These are phyloP conservation scores for Physaria fendleri DNA, from an alignment of 345 rosid species.

Conservation along the genomic window DNA sequence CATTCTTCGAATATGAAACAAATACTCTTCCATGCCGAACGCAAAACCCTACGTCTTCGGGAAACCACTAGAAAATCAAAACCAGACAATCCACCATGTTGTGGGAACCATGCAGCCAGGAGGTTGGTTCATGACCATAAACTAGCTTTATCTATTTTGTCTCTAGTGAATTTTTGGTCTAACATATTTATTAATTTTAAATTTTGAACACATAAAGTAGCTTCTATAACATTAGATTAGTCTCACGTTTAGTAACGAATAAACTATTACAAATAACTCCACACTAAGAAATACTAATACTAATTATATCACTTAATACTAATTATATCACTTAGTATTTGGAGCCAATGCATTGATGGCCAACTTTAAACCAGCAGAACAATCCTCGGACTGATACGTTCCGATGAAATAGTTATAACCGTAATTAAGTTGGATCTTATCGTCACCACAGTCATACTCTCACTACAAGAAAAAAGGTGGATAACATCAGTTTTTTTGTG, in stretches of 20 bases:
- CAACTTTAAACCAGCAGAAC: not conserved
- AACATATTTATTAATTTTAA: not conserved
- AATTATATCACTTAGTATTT: not conserved
- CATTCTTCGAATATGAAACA: too few species aligned
- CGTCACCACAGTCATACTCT: not conserved
- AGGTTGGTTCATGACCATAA: slow-evolving; percentile 38
- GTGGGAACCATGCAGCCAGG: too few species aligned
- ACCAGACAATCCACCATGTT: too few species aligned
- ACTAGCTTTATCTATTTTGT: too few species aligned
- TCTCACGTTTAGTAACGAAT: not conserved
- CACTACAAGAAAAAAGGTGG: too few species aligned
- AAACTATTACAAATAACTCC: not conserved
- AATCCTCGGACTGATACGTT: not conserved
- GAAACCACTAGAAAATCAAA: too few species aligned
- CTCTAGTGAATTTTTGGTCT: too few species aligned
- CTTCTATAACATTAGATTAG: not conserved
- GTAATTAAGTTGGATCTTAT: not conserved
- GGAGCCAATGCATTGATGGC: not conserved
- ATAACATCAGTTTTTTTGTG: too few species aligned
- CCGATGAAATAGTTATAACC: slow-evolving; percentile 5
- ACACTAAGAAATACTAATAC: not conserved
- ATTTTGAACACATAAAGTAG: not conserved
- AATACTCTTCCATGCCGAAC: too few species aligned
- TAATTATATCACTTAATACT: not conserved
- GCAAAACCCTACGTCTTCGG: too few species aligned